These are phyloP conservation scores for Stephanodiscus triporus DNA, from an alignment of 108 stramenopile species.

Conservation along the genomic window DNA sequence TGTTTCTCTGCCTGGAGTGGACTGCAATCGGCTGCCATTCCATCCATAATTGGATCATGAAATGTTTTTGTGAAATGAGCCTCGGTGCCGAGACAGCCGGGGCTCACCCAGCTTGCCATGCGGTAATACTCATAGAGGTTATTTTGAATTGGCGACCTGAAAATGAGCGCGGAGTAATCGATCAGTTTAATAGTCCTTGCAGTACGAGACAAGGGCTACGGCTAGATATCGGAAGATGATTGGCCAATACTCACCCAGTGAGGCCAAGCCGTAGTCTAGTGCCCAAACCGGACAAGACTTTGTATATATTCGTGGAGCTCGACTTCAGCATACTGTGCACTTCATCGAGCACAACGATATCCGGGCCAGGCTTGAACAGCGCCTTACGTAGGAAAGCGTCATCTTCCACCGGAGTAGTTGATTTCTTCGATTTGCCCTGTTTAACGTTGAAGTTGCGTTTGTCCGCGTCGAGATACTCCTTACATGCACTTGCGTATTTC, in stretches of 20 bases:
- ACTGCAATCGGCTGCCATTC: slow-evolving; percentile 53
- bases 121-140: slow-evolving; percentile 66
- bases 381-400: slow-evolving; percentile 35
- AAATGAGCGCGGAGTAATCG: neutral
- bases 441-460: slow-evolving; percentile 8
- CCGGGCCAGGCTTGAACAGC: slow-evolving; percentile 54
- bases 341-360: slow-evolving; percentile 72
- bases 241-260: slow-evolving; percentile 42
- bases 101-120: slow-evolving; percentile 61
- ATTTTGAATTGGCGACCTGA: slow-evolving; percentile 28
- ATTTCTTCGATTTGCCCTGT: slow-evolving; percentile 4
- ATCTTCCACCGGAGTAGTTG: slow-evolving; percentile 10
- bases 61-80: slow-evolving; percentile 50
- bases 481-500: slow-evolving; percentile 39
- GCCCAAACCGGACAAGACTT: slow-evolving; percentile 46
- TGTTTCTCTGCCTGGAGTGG: slow-evolving; percentile 33
- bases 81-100: slow-evolving; percentile 57
- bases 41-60: slow-evolving; percentile 58
- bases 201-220: too few relatives aligned
- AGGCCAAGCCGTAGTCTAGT: slow-evolving; percentile 65
- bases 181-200: too few relatives aligned
- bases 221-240: slow-evolving; percentile 38
- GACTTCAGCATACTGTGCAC: slow-evolving; percentile 72
- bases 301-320: slow-evolving; percentile 46
- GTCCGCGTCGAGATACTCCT: slow-evolving; percentile 17